phyloP scores from a whole-genome alignment of 139 green algal genomes.

The Auxenochlorella pyrenoidosa region DNA sequence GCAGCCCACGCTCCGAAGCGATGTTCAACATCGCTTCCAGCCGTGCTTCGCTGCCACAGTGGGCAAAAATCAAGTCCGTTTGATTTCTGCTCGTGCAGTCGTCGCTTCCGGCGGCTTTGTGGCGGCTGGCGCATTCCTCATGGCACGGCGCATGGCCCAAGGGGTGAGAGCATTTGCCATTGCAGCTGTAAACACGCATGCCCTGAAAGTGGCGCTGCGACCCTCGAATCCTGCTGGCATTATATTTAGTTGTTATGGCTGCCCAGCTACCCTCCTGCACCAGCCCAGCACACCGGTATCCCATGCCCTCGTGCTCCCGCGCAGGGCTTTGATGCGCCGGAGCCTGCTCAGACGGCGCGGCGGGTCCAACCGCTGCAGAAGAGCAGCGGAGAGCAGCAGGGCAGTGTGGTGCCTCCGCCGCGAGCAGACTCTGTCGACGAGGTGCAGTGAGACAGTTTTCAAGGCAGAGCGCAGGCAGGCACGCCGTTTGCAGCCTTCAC shows the following conservation, averaged over 20 bases:
- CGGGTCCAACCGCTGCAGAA: conserved; percentile 22
- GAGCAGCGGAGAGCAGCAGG: conserved; percentile 17
- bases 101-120: conserved; percentile 37
- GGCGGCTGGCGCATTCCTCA: conserved; percentile 3
- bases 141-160: background rate
- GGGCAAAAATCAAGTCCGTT: background rate
- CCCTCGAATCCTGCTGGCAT: too few relatives aligned
- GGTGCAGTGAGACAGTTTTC: background rate
- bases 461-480: too few relatives aligned
- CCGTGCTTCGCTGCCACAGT: background rate
- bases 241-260: background rate
- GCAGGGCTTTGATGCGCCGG: background rate
- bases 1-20: too few relatives aligned
- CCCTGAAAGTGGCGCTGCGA: background rate
- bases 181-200: background rate
- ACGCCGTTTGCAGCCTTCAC: too few relatives aligned
- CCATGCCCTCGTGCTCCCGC: background rate
- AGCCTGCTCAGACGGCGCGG: background rate
- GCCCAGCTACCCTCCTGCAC: background rate
- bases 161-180: conserved; percentile 16
- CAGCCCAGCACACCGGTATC: background rate
- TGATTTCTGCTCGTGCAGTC: conserved; percentile 27
- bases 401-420: conserved; percentile 15
- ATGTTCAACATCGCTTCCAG: background rate
- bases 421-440: conserved; percentile 20